Evolutionary conservation across 2,329 filamentous ascomycete genomes (phyloP), one percentile per base, ranked within the genome.

Genomic region (Cladosporium sp.): DNA sequence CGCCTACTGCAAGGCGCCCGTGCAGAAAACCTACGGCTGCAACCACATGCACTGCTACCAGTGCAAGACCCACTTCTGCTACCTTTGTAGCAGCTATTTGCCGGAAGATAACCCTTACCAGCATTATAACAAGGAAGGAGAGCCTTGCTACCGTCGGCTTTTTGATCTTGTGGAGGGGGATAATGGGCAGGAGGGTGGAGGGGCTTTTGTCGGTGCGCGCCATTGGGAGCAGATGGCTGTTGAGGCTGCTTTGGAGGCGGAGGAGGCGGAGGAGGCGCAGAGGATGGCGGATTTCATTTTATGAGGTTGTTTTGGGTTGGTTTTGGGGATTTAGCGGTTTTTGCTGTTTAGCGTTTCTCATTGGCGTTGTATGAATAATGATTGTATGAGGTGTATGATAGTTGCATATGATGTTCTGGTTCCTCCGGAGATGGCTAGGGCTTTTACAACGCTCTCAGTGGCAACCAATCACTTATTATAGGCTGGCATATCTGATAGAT

Each of bases 21-120:
- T 85, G 18, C 88, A 95, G 66, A 98, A 98, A 74, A 88, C 86
- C 1, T 16, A 38, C 25, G 93, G 93, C 33, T 98, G 93, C 75
- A 96, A 96, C 68, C 91, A 96, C 69, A 97, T 97, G 90, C 87
- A 85, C 43, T 96, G 92, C 70, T 88, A 85, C 67, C 84, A 88
- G 56, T 98, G 93, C 73, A 78, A 85, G 45, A 86, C 88, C 2
- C 92, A 97, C 67, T 97, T 96, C 66, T 98, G 93, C 72, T 97
- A 97, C 59, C 78, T 97, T 1, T 97, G 93, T 64, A 85, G 86
- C 0, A 78, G 83, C n/a, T 97, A 88, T 86, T 77, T 98, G 36
- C 79, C 85, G 50, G 81, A 86, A 0, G 75, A 72, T 15, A 93
- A 95, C 59, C 91, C 91, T 1, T 97, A 97, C 63, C 72, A 78